Percentiles rank a stretch among this genome's conserved stretches.
Evolutionary conservation across 306 rosid species (phyloP).

Genomic region (Pterocarpus santalinus): DNA sequence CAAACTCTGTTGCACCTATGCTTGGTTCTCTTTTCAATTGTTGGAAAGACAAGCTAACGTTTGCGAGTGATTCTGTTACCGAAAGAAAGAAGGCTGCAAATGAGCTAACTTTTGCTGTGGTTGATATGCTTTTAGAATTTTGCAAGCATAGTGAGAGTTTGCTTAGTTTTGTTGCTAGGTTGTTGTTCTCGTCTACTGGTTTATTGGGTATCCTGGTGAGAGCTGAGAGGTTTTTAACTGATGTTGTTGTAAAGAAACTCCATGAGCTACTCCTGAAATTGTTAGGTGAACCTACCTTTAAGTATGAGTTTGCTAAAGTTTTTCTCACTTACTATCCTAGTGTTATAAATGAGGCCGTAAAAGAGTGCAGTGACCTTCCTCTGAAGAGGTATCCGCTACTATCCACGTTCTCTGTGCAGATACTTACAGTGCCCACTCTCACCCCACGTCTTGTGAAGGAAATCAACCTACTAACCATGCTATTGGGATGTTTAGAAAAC

Average conservation of each 20-base stretch:
- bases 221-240: conserved; percentile 77
- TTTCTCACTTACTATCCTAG: conserved; percentile 87
- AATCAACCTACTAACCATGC: conserved; percentile 79
- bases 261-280: conserved; percentile 85
- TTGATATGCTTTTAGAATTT: conserved; percentile 89
- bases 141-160: conserved; percentile 94
- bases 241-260: conserved; percentile 69
- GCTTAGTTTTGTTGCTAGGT: conserved; percentile 84
- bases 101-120: conserved; percentile 79
- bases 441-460: conserved; percentile 93
- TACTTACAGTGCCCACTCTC: conserved; percentile 93
- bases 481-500: conserved; percentile 79
- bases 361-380: conserved; percentile 54
- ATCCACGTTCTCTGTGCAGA: conserved; percentile 89
- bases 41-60: conserved; percentile 73
- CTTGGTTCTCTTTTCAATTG: conserved; percentile 69
- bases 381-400: conserved; percentile 70
- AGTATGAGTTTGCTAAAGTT: conserved; percentile 90
- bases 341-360: conserved; percentile 71
- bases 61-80: conserved; percentile 47
- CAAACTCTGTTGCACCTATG: conserved; percentile 69
- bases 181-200: conserved; percentile 61
- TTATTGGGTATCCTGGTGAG: conserved; percentile 74
- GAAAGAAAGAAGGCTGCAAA: conserved; percentile 68
- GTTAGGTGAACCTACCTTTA: conserved; percentile 91